Base-by-base conservation (phyloP, 805 yeast genomes). In the Phaffomyces thermotolerans region DNA sequence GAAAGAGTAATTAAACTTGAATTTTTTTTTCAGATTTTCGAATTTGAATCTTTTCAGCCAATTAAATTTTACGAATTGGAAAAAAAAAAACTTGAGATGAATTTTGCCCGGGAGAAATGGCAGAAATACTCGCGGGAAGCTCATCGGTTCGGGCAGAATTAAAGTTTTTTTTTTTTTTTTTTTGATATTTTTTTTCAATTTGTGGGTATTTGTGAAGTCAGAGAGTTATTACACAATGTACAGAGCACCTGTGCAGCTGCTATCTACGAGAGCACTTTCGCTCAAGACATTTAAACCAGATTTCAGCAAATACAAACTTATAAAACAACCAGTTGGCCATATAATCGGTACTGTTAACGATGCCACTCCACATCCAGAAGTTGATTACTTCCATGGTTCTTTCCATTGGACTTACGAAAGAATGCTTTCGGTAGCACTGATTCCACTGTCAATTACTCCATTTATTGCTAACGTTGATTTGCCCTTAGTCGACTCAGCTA, bases 391-490 rank as follows among this genome's bases (percentile, higher is more conserved):
- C 42, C 80, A 82, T 50, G 93, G 91, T 17, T 78, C 90, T 0
- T 71, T 69, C 50, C 91, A 84, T 65, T 83, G 90, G 90, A 72
- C 83, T 33, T 68, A 76, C 50, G 91, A 85, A 63, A 73, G 84
- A 60, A 48, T 73, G 13, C 75, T 80, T 9, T 73, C 83, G 14
- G 59, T 78, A 35, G 75, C 80, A 1, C 58, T 85, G 67, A 66
- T 83, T 24, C 95, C 95, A 4, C 65, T 84, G 43, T 64, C 78
- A 4, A 59, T 76, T 23, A 65, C 81, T 8, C 90, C 93, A 3
- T 72, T 82, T 43, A 62, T 78, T 22, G 67, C 80, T 6, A 37
- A 59, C 4, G 62, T 72, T 13, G 68, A 79, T n/a, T 60, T 69
- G 36, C 79, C 81, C 1, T 41, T 73, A 7, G 46, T 78, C 3